Evolutionary conservation across 2,329 filamentous ascomycete species (phyloP).

Genomic region (Fusarium sp.): DNA sequence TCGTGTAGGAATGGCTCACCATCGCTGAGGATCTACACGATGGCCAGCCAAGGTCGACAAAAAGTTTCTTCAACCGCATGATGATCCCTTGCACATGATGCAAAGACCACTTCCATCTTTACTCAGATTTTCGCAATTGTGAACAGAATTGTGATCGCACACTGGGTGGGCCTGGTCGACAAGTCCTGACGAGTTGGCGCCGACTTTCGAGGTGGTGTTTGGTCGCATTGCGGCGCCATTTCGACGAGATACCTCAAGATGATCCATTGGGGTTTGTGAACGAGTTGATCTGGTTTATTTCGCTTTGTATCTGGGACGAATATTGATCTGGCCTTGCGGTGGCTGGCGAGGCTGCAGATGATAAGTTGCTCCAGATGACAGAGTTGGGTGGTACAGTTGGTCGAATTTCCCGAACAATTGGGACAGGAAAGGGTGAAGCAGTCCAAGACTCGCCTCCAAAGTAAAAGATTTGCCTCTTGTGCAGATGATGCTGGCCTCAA

Average conservation of each 20-base stretch:
- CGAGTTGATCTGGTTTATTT: neutral
- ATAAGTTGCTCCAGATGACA: neutral
- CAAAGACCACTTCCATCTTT: slow-evolving; percentile 33
- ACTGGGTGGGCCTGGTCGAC: slow-evolving; percentile 37
- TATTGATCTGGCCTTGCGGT: neutral
- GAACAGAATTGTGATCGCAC: slow-evolving; percentile 39
- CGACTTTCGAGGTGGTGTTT: slow-evolving; percentile 1
- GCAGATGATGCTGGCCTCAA: neutral
- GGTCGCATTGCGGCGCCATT: neutral
- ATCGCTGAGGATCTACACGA: neutral
- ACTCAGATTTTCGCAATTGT: slow-evolving; percentile 36
- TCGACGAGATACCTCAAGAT: neutral
- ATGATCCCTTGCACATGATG: slow-evolving; percentile 32
- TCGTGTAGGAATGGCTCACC: neutral
- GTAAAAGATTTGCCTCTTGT: neutral
- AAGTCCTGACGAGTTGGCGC: neutral
- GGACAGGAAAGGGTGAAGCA: neutral
- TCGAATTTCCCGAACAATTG: neutral
- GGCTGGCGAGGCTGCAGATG: neutral
- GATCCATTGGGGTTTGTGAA: slow-evolving; percentile 3
- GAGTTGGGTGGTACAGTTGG: neutral
- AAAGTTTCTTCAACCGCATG: neutral
- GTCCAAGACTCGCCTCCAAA: neutral
- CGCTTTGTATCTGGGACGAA: neutral
- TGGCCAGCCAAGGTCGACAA: neutral